Evolutionary conservation across 768 basidiomycete genomes (phyloP), one percentile per base, ranked within the genome.

Genomic region (Podaxis pistillaris): DNA sequence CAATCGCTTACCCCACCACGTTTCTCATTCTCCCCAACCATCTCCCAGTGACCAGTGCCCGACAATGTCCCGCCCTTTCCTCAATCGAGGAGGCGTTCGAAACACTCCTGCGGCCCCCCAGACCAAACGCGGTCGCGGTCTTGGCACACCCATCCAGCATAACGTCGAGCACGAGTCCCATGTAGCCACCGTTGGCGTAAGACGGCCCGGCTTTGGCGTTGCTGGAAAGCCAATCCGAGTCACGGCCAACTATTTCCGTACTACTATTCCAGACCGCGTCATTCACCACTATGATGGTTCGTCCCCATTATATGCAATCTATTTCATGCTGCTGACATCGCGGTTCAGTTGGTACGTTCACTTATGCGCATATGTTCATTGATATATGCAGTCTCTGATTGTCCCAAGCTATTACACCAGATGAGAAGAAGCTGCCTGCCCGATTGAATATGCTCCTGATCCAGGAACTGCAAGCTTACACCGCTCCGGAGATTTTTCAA

Each of bases 271-370:
- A 0, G 77, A 86, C 12, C 72, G 68, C 0, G 79, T 79, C 3
- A 88, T 92, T n/a, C 79, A 83, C 57, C 90, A 92, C 60, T 91
- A 92, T 65, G 90, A 92, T 44, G 71, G 74, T 75, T 56, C 62
- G 72, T 70, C 30, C 30, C 19, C 49, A 44, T 44, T 12, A n/a
- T 19, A 28, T 56, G 41, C 33, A 36, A 36, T 53, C 4, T 41
- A 28, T 28, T 33, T 51, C 52, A 17, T 51, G 38, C 55, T 40
- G 38, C 12, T 64, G n/a, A 56, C 4, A n/a, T 54, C 38, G 28
- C 51, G 19, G 50, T 59, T 44, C 51, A 75, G 74, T 75, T 60
- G 71, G 74, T 75, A 69, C 56, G 74, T 64, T 28, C 8, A 9
- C 1, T 12, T n/a, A 11, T 24, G 17, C 17, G 8, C 37, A 26